Conservation (phyloP, 2,329 filamentous ascomycete species). For the Chalaropsis thielavioides region DNA sequence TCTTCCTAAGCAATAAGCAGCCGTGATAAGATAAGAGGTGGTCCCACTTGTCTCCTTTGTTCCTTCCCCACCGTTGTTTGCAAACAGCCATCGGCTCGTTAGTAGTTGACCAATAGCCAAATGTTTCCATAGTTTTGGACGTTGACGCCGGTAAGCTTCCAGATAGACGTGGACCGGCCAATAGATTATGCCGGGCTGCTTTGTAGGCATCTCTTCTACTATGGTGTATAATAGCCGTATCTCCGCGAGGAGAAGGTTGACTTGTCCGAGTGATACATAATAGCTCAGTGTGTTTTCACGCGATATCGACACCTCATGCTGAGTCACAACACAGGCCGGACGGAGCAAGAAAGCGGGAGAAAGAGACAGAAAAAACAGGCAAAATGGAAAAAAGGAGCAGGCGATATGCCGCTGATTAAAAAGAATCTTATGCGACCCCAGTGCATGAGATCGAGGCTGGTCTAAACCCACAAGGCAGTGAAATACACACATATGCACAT, state of each 20-base stretch:
- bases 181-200: background rate
- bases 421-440: background rate
- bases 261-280: no score
- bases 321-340: background rate
- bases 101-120: background rate
- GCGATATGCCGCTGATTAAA: background rate
- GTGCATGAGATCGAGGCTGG: background rate
- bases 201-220: background rate
- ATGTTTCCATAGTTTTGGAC: background rate
- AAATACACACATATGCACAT: background rate
- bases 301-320: background rate
- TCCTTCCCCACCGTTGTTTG: background rate
- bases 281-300: no score
- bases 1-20: no score
- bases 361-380: background rate
- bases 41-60: background rate
- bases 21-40: background rate
- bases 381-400: background rate
- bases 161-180: background rate
- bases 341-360: background rate
- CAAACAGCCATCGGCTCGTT: background rate
- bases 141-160: background rate
- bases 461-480: conserved; percentile 3
- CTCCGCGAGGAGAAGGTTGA: no score
- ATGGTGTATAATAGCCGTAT: no score